phyloP scores from a whole-genome alignment of 2,329 filamentous ascomycete species.

The Trichophyton schoenleinii region DNA sequence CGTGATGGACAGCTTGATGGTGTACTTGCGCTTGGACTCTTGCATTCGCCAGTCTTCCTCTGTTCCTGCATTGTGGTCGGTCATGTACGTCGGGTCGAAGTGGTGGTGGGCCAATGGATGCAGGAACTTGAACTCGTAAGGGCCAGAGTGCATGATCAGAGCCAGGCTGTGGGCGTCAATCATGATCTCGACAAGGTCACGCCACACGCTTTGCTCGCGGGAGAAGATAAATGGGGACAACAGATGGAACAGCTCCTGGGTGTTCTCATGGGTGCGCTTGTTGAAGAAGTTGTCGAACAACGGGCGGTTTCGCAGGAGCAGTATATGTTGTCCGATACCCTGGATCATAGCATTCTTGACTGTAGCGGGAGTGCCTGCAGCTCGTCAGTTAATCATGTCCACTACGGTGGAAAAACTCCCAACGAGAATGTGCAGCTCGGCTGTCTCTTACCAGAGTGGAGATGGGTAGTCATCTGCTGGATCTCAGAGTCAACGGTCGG shows the following conservation, averaged over 20 bases:
- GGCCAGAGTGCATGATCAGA: constrained; percentile 18
- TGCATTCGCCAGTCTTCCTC: not conserved
- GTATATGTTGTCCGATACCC: constrained; percentile 16
- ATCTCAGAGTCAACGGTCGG: constrained; percentile 16
- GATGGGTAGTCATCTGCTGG: constrained; percentile 11
- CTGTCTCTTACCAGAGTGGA: constrained; percentile 15
- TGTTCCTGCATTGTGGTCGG: not conserved
- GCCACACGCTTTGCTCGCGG: constrained; percentile 12
- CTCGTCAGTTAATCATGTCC: not conserved
- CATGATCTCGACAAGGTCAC: constrained; percentile 17
- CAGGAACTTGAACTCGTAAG: constrained; percentile 17
- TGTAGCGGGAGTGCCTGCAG: constrained; percentile 13
- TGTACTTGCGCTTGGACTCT: not conserved
- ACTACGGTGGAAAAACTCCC: not conserved
- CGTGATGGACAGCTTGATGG: constrained; percentile 5
- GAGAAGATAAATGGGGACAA: constrained; percentile 17
- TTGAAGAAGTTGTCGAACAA: constrained; percentile 19
- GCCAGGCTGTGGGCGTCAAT: constrained; percentile 20
- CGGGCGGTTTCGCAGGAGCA: constrained; percentile 13
- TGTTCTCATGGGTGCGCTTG: constrained; percentile 13
- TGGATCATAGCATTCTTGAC: constrained; percentile 16
- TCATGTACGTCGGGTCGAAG: constrained; percentile 4
- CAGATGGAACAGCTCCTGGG: constrained; percentile 15
- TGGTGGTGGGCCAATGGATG: not conserved
- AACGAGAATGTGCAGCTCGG: not conserved